Evolutionary conservation across 1,284 basidiomycete genomes (phyloP), one percentile per base, ranked within the genome.

Genomic region (Melanopsichium pennsylvanicum): DNA sequence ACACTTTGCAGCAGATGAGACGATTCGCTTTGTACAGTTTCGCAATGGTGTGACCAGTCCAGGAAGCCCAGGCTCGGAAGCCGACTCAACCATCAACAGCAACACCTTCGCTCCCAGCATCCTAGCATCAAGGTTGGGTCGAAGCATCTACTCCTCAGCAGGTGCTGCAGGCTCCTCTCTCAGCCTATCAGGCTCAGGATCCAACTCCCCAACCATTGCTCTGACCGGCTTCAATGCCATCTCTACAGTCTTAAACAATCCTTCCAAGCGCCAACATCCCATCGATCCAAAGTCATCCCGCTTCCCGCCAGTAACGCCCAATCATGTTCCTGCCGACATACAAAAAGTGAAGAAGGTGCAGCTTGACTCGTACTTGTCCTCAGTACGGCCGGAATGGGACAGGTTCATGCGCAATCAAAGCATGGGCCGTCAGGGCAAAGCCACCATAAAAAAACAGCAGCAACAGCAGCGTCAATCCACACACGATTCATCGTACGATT

Each of bases 191-290:
- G 66, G 47, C 25, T 60, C 60, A 5, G 66, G 66, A 22, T 55
- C 48, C 51, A 60, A 55, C 27, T 63, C 66, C 4, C 66, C 66
- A 15, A 34, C 38, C 4, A 22, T 69, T 31, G 34, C 66, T 15
- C 39, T 70, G 29, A 57, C 69, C 8, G 74, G 72, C 39, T 70
- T 76, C 66, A 70, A 78, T 25, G 74, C 74, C 4, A 57, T 77
- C 19, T 78, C 76, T 8, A 75, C 78, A 12, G 73, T 79, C 31
- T 56, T 81, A 33, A 81, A 81, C 66, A 75, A 80, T 22, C 79
- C 79, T 5, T 68, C 68, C 22, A 72, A 69, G 43, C 58, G 66
- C 6, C 64, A 66, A 35, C 66, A 69, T 45, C 76, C 78, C 22
- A 81, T 81, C 55, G 71, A 80, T 25, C 71, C 78, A 13, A 55